Evolutionary conservation across 805 yeast species (phyloP), one percentile per base, ranked within the genome.

Genomic region (Wickerhamiella occidentalis): DNA sequence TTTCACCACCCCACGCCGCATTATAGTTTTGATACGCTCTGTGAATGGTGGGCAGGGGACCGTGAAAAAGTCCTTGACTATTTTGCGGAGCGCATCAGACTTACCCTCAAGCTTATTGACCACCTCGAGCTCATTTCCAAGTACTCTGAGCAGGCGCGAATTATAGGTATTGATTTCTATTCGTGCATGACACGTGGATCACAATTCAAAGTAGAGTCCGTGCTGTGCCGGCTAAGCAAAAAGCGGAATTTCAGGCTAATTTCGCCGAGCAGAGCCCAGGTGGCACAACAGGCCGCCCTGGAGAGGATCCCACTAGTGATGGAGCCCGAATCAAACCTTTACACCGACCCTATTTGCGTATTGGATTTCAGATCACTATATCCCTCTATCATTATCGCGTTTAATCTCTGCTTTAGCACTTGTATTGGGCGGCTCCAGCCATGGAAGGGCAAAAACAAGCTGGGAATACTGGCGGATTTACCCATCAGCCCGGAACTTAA

Each of bases 351-450:
- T 0, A 68, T 92, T 25, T 76, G 88, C 15, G 97, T 92, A 0
- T 66, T 92, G 18, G 98, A 92, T 62, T 92, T 92, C 59, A 95
- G 90, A 58, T 86, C 96, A 0, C 71, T 92, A 45, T 92, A 92
- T 61, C 98, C 98, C 0, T 88, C 97, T 0, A 72, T 92, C 12
- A 76, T 90, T 62, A 85, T 86, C 60, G 98, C 96, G 0, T 85
- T 83, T 63, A 92, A 92, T 61, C 80, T 85, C 55, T 90, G 72
- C 50, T 69, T 64, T 48, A 68, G 73, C 6, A 69, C 73, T 1
- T 68, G 71, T 48, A 54, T 69, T 7, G 73, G 73, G 2, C 50
- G 67, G 5, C 59, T 63, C 5, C 55, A 52, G 8, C 51, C 56
- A 3, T 63, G 62, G 61, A 53, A 58, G 23, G 68, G 65, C 11